A percentile compares a stretch with the other conserved stretches of the same genome.
Conservation (phyloP, 768 basidiomycete species). For the Panaeolus papilionaceus region DNA sequence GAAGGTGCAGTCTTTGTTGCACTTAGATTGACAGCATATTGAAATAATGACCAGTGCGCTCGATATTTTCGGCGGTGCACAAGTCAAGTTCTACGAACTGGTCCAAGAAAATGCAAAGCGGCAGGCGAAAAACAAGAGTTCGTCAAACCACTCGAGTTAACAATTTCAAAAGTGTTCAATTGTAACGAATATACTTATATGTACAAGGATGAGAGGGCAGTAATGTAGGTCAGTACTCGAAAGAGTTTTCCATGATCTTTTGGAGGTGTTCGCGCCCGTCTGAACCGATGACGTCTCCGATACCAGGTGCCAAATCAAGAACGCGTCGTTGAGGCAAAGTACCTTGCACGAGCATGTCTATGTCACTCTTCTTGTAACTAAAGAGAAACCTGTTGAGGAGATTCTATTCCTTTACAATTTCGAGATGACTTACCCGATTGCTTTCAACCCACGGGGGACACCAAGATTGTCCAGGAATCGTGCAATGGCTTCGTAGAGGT, state of each 20-base stretch:
- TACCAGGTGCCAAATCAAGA: constrained; percentile 90
- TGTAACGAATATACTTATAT: background rate
- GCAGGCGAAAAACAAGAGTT: constrained; percentile 22
- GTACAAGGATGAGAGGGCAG: background rate
- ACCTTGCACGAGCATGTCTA: constrained; percentile 83
- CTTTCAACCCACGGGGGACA: constrained; percentile 86
- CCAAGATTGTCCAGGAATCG: constrained; percentile 86
- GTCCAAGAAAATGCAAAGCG: constrained; percentile 39
- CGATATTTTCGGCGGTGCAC: constrained; percentile 73
- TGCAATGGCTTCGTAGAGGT: constrained; percentile 87
- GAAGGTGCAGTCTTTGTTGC: constrained; percentile 55
- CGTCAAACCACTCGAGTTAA: background rate
- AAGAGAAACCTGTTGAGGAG: background rate
- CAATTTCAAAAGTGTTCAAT: background rate
- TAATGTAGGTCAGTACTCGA: constrained; percentile 64
- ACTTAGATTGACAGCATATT: background rate
- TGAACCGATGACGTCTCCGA: constrained; percentile 81
- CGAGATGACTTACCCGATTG: constrained; percentile 58
- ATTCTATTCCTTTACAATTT: background rate
- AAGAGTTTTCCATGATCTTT: constrained; percentile 77
- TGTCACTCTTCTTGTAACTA: constrained; percentile 70
- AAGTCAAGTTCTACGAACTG: constrained; percentile 67
- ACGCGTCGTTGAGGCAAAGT: constrained; percentile 93
- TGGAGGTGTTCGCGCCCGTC: constrained; percentile 86
- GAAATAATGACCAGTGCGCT: constrained; percentile 44